A percentile compares a stretch with the other conserved stretches of the same genome.
Evolutionary conservation across 2,329 filamentous ascomycete species (phyloP).

Genomic region (Fusarium foetens): DNA sequence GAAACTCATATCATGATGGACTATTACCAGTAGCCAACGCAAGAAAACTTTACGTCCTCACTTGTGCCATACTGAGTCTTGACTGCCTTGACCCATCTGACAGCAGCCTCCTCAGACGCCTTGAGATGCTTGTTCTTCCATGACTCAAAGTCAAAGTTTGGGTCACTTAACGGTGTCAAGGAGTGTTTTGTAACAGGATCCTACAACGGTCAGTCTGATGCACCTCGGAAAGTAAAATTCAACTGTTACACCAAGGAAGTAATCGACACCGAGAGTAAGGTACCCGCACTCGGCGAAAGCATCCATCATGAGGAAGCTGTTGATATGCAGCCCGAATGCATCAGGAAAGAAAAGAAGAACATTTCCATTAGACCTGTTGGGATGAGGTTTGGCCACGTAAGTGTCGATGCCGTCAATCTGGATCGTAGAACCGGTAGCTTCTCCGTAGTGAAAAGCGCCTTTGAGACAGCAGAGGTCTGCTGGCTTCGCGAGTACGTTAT

Average conservation of each 20-base stretch:
- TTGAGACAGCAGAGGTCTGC: neutral
- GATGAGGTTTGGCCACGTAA: neutral
- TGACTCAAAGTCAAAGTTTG: neutral
- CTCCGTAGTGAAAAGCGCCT: neutral
- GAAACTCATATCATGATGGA: rapidly evolving
- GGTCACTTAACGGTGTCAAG: neutral
- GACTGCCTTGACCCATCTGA: neutral
- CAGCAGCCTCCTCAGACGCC: neutral
- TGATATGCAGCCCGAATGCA: neutral
- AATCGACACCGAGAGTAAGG: neutral
- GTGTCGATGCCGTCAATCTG: neutral
- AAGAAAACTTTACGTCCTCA: neutral
- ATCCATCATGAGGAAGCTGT: neutral
- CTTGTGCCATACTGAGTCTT: neutral
- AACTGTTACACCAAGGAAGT: neutral
- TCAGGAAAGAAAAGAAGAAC: neutral
- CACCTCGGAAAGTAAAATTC: rapidly evolving
- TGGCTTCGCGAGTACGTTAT: neutral
- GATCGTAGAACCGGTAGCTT: neutral
- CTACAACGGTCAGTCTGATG: rapidly evolving
- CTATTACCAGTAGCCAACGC: neutral
- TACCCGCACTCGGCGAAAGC: neutral
- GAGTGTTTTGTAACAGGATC: neutral
- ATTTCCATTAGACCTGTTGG: neutral
- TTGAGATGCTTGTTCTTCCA: neutral